A percentile compares a stretch with the other conserved stretches of the same genome.
phyloP scores from a whole-genome alignment of 345 rosid species.

The Eucalyptus leucophloia region DNA sequence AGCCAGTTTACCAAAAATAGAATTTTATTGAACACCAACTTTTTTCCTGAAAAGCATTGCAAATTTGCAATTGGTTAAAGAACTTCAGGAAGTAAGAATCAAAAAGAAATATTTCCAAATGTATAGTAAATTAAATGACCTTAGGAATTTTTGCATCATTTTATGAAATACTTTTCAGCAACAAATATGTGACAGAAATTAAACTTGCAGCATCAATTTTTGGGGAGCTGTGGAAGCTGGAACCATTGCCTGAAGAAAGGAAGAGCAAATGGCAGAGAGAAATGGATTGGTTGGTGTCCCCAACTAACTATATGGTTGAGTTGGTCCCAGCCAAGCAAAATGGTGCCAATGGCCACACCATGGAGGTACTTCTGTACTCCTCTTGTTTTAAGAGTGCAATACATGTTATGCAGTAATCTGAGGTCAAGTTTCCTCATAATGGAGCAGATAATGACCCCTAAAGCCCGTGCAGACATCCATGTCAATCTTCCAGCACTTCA shows the following conservation, averaged over 20 bases:
- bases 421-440: neutral
- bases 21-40: neutral
- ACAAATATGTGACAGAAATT: neutral
- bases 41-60: neutral
- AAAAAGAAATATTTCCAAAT: neutral
- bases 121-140: neutral
- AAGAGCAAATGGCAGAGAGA: slow-evolving; percentile 77
- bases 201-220: slow-evolving; percentile 56
- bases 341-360: slow-evolving; percentile 59
- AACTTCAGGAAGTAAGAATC: neutral
- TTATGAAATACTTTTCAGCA: neutral
- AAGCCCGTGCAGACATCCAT: slow-evolving; percentile 84
- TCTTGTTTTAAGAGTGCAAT: neutral
- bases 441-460: slow-evolving; percentile 90
- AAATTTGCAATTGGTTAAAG: neutral
- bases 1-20: neutral
- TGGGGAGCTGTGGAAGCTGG: slow-evolving; percentile 96
- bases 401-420: neutral
- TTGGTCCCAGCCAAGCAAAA: slow-evolving; percentile 92
- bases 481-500: slow-evolving; percentile 95
- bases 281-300: slow-evolving; percentile 96
- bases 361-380: slow-evolving; percentile 44
- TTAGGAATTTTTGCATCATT: neutral
- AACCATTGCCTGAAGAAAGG: slow-evolving; percentile 72
- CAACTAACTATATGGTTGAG: slow-evolving; percentile 91